Evolutionary conservation across 2,329 filamentous ascomycete genomes (phyloP), one percentile per base, ranked within the genome.

Genomic region (Calonectria leucothoes): DNA sequence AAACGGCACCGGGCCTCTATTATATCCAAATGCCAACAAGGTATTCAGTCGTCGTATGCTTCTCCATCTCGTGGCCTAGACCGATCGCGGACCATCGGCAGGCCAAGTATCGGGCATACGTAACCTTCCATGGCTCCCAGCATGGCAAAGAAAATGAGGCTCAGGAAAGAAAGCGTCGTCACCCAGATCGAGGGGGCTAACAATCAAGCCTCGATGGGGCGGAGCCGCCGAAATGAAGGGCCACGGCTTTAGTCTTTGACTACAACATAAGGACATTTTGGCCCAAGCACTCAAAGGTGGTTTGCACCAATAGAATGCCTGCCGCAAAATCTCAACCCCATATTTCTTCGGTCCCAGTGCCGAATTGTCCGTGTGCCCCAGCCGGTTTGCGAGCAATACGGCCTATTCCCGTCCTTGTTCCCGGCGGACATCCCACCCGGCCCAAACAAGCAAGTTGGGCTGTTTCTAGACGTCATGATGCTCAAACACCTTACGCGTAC

Each of bases 191-290:
- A 3, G 39, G 29, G 39, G 33, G 27, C 45, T 6, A 45, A n/a
- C 37, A 52, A 39, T 37, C 37, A 49, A 63, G 39, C 15, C 66
- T 57, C 39, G 49, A 63, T 63, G 31, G 42, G 55, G 45, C 66
- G 52, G 66, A 69, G 52, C 35, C 15, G 39, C 66, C 66, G 66
- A 69, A 69, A 69, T 69, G 66, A 69, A 69, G 66, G 65, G 55
- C 48, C 59, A 48, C 48, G 59, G 39, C 31, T 48, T 15, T 61
- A 17, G 42, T 14, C 55, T 51, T 39, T 61, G 29, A 39, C 66
- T 49, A 31, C 52, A 35, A 63, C 42, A n/a, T 27, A 33, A 25
- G 63, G 45, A n/a, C 42, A 59, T n/a, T 35, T 4, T 61, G 48
- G 48, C 23, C 25, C n/a, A 23, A 52, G 27, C 35, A 31, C 14